Conservation (phyloP, 2,329 filamentous ascomycete genomes). For the Cladosporium velox region DNA sequence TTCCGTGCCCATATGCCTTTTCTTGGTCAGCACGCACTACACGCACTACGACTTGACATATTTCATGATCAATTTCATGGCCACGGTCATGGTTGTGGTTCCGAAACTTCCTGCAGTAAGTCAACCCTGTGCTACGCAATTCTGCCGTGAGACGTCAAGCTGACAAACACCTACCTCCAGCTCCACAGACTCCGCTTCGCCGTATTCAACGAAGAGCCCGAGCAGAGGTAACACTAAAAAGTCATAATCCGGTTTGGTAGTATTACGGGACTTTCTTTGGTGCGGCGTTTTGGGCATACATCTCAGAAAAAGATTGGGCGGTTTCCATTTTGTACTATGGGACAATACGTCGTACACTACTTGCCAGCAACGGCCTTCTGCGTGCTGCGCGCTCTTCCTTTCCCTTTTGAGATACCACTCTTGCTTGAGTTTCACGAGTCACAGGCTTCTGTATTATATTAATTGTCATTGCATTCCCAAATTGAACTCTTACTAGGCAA, state of each 20-base stretch:
- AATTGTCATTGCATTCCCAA: conserved; percentile 10
- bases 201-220: conserved; percentile 38
- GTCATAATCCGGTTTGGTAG: conserved; percentile 2
- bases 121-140: not conserved
- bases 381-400: conserved; percentile 7
- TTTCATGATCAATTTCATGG: conserved; percentile 95
- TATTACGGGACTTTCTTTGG: not conserved
- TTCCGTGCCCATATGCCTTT: conserved; percentile 89
- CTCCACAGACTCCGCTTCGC: conserved; percentile 42
- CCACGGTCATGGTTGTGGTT: conserved; percentile 88
- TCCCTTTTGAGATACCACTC: conserved; percentile 22
- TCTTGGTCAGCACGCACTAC: conserved; percentile 96
- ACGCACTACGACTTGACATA: conserved; percentile 97
- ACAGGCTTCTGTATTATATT: conserved; percentile 13
- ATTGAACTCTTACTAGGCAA: not conserved
- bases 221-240: conserved; percentile 25
- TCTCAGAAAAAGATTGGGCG: conserved; percentile 20
- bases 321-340: conserved; percentile 14
- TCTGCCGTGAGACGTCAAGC: not conserved
- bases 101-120: conserved; percentile 93
- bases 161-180: conserved; percentile 30
- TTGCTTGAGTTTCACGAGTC: conserved; percentile 3
- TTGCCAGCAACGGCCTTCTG: conserved; percentile 6
- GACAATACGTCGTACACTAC: conserved; percentile 2
- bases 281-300: conserved; percentile 24